Conservation (phyloP, 2,329 filamentous ascomycete genomes). For the Trichoderma sp. region DNA sequence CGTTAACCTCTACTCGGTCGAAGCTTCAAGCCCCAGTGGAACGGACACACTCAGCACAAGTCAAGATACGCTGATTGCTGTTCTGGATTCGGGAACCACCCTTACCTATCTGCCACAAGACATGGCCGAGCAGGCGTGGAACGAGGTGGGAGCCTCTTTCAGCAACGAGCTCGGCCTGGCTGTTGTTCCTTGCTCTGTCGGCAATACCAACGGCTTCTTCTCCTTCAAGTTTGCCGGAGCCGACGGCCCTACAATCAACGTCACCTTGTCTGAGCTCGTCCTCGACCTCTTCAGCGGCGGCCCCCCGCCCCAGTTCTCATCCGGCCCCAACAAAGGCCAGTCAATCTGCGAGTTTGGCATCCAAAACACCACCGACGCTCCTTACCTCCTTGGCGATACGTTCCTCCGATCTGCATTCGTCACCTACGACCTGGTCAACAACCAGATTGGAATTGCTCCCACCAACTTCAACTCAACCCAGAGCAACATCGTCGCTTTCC, state of each 20-base stretch:
- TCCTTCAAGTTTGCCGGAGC: slow-evolving; percentile 52
- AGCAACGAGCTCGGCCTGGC: slow-evolving; percentile 36
- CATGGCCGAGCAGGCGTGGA: slow-evolving; percentile 52
- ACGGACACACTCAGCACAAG: slow-evolving; percentile 44
- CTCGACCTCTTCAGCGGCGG: slow-evolving; percentile 41
- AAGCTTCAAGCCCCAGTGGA: slow-evolving; percentile 48
- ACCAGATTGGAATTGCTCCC: slow-evolving; percentile 52
- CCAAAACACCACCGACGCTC: slow-evolving; percentile 43
- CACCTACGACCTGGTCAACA: slow-evolving; percentile 58
- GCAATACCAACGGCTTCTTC: slow-evolving; percentile 46
- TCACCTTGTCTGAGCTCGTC: slow-evolving; percentile 56
- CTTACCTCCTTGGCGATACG: slow-evolving; percentile 54
- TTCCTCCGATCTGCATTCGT: slow-evolving; percentile 60
- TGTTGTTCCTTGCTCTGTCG: slow-evolving; percentile 50
- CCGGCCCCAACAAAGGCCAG: slow-evolving; percentile 44
- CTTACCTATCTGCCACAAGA: slow-evolving; percentile 65
- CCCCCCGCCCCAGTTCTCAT: slow-evolving; percentile 34
- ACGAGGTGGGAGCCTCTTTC: slow-evolving; percentile 53
- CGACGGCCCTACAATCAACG: slow-evolving; percentile 47
- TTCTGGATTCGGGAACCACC: slow-evolving; percentile 74
- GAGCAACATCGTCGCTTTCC: slow-evolving; percentile 49
- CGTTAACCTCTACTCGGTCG: slow-evolving; percentile 47
- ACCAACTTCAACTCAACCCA: slow-evolving; percentile 54
- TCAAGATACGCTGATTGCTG: slow-evolving; percentile 52
- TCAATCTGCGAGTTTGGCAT: slow-evolving; percentile 55